Conservation (phyloP, 306 rosid genomes). For the Sphenostylis stenocarpa region DNA sequence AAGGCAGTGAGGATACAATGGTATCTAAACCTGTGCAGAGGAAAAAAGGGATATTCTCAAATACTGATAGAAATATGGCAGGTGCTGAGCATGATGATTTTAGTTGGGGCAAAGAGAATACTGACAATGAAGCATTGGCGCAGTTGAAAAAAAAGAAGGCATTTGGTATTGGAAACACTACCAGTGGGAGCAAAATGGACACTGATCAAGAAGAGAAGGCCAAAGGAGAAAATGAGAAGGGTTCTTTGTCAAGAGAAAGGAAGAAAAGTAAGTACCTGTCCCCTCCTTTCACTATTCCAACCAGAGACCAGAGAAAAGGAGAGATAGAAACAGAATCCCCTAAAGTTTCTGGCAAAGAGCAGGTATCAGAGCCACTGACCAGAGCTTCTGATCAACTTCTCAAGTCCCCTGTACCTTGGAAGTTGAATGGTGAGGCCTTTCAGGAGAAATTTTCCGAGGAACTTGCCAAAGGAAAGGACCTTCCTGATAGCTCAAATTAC, state of each 20-base stretch:
- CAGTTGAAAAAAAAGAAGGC: slow-evolving; percentile 42
- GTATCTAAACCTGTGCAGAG: slow-evolving; percentile 27
- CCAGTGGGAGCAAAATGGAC: slow-evolving; percentile 26
- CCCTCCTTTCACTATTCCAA: slow-evolving; percentile 63
- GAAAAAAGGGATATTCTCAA: slow-evolving; percentile 30
- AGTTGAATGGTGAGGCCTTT: slow-evolving; percentile 16
- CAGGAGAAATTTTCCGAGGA: slow-evolving; percentile 31
- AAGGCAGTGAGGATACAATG: slow-evolving; percentile 39
- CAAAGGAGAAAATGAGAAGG: slow-evolving; percentile 36
- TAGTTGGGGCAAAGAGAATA: slow-evolving; percentile 31
- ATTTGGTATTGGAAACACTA: slow-evolving; percentile 9
- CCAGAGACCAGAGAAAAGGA: slow-evolving; percentile 44
- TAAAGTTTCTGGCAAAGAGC: slow-evolving; percentile 33
- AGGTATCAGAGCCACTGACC: slow-evolving; percentile 27
- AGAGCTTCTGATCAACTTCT: slow-evolving; percentile 29
- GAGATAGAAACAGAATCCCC: slow-evolving; percentile 39
- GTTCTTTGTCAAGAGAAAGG: slow-evolving; percentile 53
- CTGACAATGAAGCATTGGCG: slow-evolving; percentile 19
- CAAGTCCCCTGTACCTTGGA: slow-evolving; percentile 32
- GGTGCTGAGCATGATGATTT: slow-evolving; percentile 33
- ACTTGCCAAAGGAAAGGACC: slow-evolving; percentile 22
- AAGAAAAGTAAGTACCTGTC: slow-evolving; percentile 82
- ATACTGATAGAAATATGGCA: neutral
- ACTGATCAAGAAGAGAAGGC: slow-evolving; percentile 29
- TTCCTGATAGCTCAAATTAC: slow-evolving; percentile 26